Percentiles rank a stretch among this genome's conserved stretches.
phyloP scores from a whole-genome alignment of 202 grass and related monocot genomes.

The Saccharum hybrid region DNA sequence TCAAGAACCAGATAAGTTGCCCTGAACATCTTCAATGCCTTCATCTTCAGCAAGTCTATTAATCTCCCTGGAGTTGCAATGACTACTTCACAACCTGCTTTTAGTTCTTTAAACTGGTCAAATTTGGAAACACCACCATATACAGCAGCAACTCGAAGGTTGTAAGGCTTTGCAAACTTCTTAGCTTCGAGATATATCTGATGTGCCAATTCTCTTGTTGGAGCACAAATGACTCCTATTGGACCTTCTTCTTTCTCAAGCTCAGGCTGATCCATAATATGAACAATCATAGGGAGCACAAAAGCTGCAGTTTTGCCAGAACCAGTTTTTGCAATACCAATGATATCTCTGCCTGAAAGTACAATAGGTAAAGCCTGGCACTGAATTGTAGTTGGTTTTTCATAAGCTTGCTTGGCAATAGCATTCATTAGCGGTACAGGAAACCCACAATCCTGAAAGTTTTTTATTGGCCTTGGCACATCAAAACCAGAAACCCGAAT shows the following conservation, averaged over 20 bases:
- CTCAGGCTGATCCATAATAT: conserved; percentile 99
- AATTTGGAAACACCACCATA: conserved; percentile 98
- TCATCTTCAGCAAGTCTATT: conserved; percentile 99
- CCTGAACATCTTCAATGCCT: conserved; percentile 88
- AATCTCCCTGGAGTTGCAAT: conserved; percentile 94
- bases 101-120: conserved; percentile 97
- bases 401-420: conserved; percentile 90
- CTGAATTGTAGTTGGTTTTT: conserved; percentile 96
- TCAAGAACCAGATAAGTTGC: conserved; percentile 96
- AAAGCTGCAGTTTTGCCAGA: conserved; percentile 98
- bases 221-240: conserved; percentile 95
- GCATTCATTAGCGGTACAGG: conserved; percentile 77
- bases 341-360: conserved; percentile 95
- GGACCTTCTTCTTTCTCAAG: conserved; percentile 96
- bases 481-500: conserved; percentile 97
- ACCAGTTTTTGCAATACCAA: conserved; percentile 99
- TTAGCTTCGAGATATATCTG: conserved; percentile 98
- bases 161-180: conserved; percentile 97
- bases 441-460: conserved; percentile 90
- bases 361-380: conserved; percentile 92
- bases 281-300: conserved; percentile 98
- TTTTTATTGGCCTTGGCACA: conserved; percentile 79
- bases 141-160: conserved; percentile 89
- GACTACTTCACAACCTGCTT: conserved; percentile 92
- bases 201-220: conserved; percentile 97